These are phyloP conservation scores for Fusarium verticillioides DNA, from an alignment of 2,329 filamentous ascomycete species.

Conservation along the genomic window DNA sequence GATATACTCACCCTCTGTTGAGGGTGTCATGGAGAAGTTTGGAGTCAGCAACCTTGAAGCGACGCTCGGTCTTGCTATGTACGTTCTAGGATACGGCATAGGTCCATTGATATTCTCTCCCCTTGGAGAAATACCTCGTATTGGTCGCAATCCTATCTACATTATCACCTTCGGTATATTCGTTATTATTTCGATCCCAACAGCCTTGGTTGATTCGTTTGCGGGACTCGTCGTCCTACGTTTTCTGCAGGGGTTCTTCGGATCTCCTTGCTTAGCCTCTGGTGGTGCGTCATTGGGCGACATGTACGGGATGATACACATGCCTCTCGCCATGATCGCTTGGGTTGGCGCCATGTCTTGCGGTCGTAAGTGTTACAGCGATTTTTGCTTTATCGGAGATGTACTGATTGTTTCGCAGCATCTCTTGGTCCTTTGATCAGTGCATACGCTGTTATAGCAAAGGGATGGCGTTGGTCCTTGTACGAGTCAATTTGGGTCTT, in stretches of 20 bases:
- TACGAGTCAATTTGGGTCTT: constrained; percentile 72
- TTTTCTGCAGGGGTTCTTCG: constrained; percentile 74
- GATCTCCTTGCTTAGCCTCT: constrained; percentile 71
- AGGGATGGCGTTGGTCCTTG: constrained; percentile 72
- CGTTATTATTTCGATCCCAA: constrained; percentile 72
- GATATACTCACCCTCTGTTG: constrained; percentile 58
- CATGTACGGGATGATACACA: constrained; percentile 64
- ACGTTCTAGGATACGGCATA: constrained; percentile 71
- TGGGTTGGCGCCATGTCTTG: constrained; percentile 18
- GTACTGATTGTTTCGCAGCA: constrained; percentile 37
- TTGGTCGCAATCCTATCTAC: constrained; percentile 76
- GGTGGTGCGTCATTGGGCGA: constrained; percentile 63
- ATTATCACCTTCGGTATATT: constrained; percentile 75
- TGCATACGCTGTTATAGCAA: constrained; percentile 67
- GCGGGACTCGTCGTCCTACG: constrained; percentile 70
- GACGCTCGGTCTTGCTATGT: constrained; percentile 68
- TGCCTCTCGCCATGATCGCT: constrained; percentile 40
- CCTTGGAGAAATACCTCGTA: constrained; percentile 71
- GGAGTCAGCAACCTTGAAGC: constrained; percentile 62
- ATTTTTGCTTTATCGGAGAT: rapidly evolving
- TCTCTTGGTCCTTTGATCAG: constrained; percentile 70
- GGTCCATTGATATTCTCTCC: constrained; percentile 74
- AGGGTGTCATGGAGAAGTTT: constrained; percentile 63
- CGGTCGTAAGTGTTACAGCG: rapidly evolving
- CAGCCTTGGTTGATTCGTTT: constrained; percentile 71